These are phyloP conservation scores for Heliamphora exappendiculata DNA, from an alignment of 148 eudicot genomes.

Conservation along the genomic window DNA sequence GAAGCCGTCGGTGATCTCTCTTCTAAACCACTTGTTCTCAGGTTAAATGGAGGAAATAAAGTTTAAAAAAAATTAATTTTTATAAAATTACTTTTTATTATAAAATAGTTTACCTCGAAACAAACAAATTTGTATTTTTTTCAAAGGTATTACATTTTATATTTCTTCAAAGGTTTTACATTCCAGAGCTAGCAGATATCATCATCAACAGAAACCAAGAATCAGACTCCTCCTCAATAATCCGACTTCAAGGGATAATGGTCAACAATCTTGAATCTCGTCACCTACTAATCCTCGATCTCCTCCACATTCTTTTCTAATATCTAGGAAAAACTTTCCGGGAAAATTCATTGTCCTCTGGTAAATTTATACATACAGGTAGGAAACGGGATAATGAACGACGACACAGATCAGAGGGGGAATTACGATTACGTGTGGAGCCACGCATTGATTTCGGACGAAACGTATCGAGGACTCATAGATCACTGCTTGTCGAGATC, in stretches of 20 bases:
- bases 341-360: not conserved
- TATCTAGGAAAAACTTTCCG: not conserved
- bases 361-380: constrained; percentile 8
- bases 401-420: constrained; percentile 18
- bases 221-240: constrained; percentile 13
- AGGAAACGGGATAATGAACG: constrained; percentile 26
- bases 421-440: constrained; percentile 18
- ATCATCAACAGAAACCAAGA: constrained; percentile 22
- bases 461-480: constrained; percentile 14
- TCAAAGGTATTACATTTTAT: too few relatives aligned
- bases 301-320: not conserved
- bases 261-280: constrained; percentile 8
- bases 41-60: constrained; percentile 52
- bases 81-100: too few relatives aligned
- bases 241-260: constrained; percentile 19
- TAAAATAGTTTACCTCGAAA: too few relatives aligned
- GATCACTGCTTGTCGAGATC: constrained; percentile 11
- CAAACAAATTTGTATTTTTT: too few relatives aligned
- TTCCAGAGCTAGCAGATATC: constrained; percentile 37
- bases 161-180: constrained; percentile 29
- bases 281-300: not conserved
- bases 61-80: too few relatives aligned
- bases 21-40: constrained; percentile 32
- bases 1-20: constrained; percentile 31
- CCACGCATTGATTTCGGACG: constrained; percentile 23